phyloP scores from a whole-genome alignment of 768 basidiomycete species.

The Russula sp. region DNA sequence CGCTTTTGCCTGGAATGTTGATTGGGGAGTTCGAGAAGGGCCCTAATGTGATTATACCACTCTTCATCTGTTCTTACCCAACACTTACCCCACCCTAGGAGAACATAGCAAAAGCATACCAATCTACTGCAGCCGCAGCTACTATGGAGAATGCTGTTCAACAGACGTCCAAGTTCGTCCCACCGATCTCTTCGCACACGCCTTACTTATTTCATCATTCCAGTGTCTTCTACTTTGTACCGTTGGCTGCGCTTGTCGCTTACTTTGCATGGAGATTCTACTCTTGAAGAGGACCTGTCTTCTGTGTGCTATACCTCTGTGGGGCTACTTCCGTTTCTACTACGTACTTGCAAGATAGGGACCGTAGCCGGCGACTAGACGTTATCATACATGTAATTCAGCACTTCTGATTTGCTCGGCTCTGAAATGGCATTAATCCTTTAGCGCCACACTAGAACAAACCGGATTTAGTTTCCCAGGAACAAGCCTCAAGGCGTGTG shows the following conservation, averaged over 20 bases:
- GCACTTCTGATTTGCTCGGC: neutral
- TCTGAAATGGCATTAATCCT: neutral
- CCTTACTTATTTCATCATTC: conserved; percentile 11
- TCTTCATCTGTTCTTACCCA: neutral
- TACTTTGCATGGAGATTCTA: conserved; percentile 45
- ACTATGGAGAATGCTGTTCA: conserved; percentile 22
- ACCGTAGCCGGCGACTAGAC: conserved; percentile 1
- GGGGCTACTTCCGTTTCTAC: neutral
- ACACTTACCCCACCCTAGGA: conserved; percentile 6
- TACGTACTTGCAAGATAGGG: neutral
- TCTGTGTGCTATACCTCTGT: conserved; percentile 1
- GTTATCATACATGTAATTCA: conserved; percentile 12
- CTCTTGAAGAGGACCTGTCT: neutral
- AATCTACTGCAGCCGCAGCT: conserved; percentile 10
- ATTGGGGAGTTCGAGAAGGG: conserved; percentile 68
- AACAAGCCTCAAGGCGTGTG: too few relatives aligned
- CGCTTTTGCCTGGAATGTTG: conserved; percentile 87
- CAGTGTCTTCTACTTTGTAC: conserved; percentile 38
- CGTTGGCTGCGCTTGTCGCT: conserved; percentile 38
- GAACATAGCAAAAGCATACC: conserved; percentile 11
- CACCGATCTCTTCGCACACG: neutral
- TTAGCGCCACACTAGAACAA: neutral
- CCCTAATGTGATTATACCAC: conserved; percentile 30
- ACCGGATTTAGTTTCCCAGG: too few relatives aligned
- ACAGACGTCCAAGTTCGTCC: conserved; percentile 25